phyloP scores from a whole-genome alignment of 192 early-diverging fungal genomes.

The Backusella sp. region DNA sequence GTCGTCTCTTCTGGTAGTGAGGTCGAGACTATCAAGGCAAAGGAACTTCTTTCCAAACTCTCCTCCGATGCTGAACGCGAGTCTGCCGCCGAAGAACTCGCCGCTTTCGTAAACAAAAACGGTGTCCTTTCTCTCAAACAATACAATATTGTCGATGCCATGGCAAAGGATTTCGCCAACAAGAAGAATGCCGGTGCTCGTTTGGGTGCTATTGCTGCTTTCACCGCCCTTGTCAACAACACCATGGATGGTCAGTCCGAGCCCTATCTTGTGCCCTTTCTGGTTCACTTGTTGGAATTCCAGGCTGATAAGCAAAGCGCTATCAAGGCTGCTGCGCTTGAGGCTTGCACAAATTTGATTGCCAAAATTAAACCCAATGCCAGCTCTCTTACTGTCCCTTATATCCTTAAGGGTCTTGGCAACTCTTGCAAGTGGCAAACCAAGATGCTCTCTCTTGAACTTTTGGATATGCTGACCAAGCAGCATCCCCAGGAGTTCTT shows the following conservation, averaged over 20 bases:
- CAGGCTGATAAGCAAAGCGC: conserved; percentile 56
- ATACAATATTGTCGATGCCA: conserved; percentile 56
- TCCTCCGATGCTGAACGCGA: conserved; percentile 31
- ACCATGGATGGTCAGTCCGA: conserved; percentile 55
- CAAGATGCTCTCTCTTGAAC: conserved; percentile 53
- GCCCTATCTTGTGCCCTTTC: conserved; percentile 64
- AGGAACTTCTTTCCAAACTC: conserved; percentile 30
- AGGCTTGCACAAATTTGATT: conserved; percentile 45
- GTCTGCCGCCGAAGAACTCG: conserved; percentile 33
- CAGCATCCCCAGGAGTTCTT: conserved; percentile 49
- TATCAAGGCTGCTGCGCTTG: conserved; percentile 42
- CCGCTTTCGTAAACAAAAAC: conserved; percentile 47
- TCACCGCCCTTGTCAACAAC: conserved; percentile 54
- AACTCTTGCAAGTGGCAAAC: conserved; percentile 80
- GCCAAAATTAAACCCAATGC: conserved; percentile 46
- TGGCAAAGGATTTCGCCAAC: conserved; percentile 60
- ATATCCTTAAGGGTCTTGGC: conserved; percentile 61
- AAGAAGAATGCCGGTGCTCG: conserved; percentile 67
- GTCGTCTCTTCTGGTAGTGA: conserved; percentile 13
- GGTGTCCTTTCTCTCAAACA: conserved; percentile 58
- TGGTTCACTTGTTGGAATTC: conserved; percentile 61
- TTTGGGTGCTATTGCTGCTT: conserved; percentile 60
- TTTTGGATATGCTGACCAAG: conserved; percentile 45
- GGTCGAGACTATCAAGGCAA: conserved; percentile 30
- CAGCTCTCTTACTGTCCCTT: conserved; percentile 56